Percentiles rank a stretch among this genome's conserved stretches.
Conservation (phyloP, 2,329 filamentous ascomycete species). For the Seiridium unicorne region DNA sequence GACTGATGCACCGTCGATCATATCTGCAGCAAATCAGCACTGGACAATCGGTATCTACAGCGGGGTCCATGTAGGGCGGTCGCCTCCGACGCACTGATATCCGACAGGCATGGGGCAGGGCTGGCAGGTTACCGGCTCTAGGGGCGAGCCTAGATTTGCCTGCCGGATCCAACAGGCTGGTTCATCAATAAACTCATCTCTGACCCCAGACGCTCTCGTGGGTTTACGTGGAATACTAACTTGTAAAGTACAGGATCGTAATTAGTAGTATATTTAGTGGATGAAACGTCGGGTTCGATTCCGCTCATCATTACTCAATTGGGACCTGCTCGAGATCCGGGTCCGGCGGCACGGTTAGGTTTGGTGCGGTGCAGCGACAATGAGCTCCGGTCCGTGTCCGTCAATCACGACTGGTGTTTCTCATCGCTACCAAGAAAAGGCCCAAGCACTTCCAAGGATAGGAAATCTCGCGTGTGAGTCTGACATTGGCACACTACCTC, state of each 20-base stretch:
- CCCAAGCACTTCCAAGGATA: no score
- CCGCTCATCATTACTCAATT: no score
- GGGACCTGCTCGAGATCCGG: no score
- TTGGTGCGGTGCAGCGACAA: no score
- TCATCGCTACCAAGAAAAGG: no score
- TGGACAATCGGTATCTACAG: background rate
- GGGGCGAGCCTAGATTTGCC: background rate
- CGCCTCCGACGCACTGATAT: background rate
- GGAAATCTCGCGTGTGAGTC: no score
- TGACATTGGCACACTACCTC: background rate
- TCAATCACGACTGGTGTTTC: no score
- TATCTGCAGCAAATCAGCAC: constrained; percentile 4
- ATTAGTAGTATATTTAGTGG: no score
- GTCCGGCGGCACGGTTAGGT: no score
- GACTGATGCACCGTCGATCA: background rate
- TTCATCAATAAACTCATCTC: background rate
- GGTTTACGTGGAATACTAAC: background rate
- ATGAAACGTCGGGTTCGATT: no score
- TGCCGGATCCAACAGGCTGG: background rate
- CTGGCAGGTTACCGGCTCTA: background rate
- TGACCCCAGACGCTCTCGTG: background rate
- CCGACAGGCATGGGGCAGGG: background rate
- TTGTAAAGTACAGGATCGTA: no score
- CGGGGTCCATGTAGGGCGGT: background rate
- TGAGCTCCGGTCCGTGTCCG: no score